Evolutionary conservation across 129 eudicot genomes (phyloP), one percentile per base, ranked within the genome.

Genomic region (Cynara cardunculus): DNA sequence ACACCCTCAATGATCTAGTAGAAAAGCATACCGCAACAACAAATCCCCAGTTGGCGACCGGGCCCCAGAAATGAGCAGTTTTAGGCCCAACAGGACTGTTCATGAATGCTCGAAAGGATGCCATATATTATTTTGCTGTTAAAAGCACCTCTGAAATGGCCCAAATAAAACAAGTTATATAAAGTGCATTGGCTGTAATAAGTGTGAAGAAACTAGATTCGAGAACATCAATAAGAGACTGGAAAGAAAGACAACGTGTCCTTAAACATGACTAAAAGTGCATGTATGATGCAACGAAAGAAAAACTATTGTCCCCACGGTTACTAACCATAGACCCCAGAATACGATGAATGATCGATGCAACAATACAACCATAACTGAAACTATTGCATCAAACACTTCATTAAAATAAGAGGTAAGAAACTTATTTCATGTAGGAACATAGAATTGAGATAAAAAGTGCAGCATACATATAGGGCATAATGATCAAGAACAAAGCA

Each of bases 21-120:
- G 69, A 83, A 65, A 74, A 26, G 19, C 93, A 16, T 92, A 92
- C 97, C 82, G 97, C 97, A 80, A 24, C 84, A 32, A 92, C 92
- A 74, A 92, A 92, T 64, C 96, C 97, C 96, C 95, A 92, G 85
- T 92, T 92, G 78, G 93, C 97, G 14, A 92, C 85, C 46, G 97
- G 95, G 25, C 97, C 97, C 97, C 95, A 92, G 44, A 92, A 92
- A 79, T 92, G 97, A 81, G 97, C 89, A 39, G 97, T 92, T 85
- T 92, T 90, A 71, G 97, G 97, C 66, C 97, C 97, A 85, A 92
- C 89, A 1, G 95, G 97, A 78, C 97, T 92, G 90, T 92, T 90
- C 88, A 90, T 61, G 67, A 92, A 92, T 39, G 95, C 87, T 49
- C 86, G 85, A 81, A 90, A 90, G 64, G 97, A 77, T 82, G 97